phyloP scores from a whole-genome alignment of 2,329 filamentous ascomycete species.

The Colletotrichum musicola region DNA sequence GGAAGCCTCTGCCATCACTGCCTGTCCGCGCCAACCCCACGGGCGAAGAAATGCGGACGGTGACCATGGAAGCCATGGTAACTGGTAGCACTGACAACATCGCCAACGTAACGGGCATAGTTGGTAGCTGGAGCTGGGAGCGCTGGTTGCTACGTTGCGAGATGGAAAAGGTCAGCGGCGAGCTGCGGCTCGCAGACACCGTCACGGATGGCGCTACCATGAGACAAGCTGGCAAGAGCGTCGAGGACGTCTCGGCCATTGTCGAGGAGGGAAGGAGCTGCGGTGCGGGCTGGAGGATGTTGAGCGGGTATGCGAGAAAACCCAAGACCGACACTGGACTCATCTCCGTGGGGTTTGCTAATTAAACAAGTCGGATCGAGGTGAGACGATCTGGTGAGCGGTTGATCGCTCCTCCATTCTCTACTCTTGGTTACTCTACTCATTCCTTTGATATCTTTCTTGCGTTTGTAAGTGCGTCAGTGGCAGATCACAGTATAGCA shows the following conservation, averaged over 20 bases:
- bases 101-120: constrained; percentile 82
- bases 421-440: too few relatives aligned
- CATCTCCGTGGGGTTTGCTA: constrained; percentile 46
- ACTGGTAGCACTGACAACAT: constrained; percentile 75
- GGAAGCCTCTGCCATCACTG: constrained; percentile 41
- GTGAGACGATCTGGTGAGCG: too few relatives aligned
- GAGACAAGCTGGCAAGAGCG: constrained; percentile 68
- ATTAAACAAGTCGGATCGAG: not conserved
- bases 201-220: constrained; percentile 64
- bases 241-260: constrained; percentile 71
- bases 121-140: constrained; percentile 94
- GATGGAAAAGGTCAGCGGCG: constrained; percentile 81
- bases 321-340: constrained; percentile 56
- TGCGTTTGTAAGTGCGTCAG: too few relatives aligned
- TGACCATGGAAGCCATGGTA: constrained; percentile 72
- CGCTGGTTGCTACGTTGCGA: constrained; percentile 93
- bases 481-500: too few relatives aligned
- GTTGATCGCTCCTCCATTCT: too few relatives aligned
- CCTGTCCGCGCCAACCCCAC: constrained; percentile 50
- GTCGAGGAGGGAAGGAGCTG: constrained; percentile 73
- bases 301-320: constrained; percentile 75
- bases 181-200: constrained; percentile 67
- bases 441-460: too few relatives aligned
- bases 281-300: constrained; percentile 71
- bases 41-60: constrained; percentile 57